phyloP scores from a whole-genome alignment of 2,329 filamentous ascomycete genomes.

The Escovopsis sp. region DNA sequence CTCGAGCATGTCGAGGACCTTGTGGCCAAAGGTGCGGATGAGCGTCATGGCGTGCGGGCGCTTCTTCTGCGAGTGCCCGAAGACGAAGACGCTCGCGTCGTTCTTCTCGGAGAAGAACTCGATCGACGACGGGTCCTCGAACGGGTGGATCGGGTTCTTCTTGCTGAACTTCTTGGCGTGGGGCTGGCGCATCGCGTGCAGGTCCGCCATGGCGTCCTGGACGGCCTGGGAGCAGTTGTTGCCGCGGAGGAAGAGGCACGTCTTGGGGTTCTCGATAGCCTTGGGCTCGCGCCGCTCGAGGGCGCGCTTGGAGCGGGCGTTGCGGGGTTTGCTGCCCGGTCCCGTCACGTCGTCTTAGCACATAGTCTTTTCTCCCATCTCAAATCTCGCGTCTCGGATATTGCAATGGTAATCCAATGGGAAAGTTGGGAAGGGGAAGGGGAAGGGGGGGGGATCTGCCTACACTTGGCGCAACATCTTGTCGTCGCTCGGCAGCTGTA shows the following conservation, averaged over 20 bases:
- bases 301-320: constrained; percentile 84
- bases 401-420: too few relatives aligned
- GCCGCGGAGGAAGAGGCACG: constrained; percentile 76
- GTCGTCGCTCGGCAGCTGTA: background rate
- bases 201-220: constrained; percentile 71
- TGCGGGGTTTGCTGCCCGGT: constrained; percentile 38
- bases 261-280: constrained; percentile 77
- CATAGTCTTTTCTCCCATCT: too few relatives aligned
- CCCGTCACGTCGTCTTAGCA: too few relatives aligned
- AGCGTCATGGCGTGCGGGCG: constrained; percentile 82
- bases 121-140: constrained; percentile 74
- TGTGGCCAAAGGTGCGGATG: constrained; percentile 68
- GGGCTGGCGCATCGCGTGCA: constrained; percentile 72
- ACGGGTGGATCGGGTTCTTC: constrained; percentile 91
- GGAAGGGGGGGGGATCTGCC: constrained; percentile 5
- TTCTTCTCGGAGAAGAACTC: constrained; percentile 98
- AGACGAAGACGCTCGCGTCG: constrained; percentile 73
- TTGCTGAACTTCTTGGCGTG: constrained; percentile 85
- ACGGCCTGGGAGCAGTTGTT: constrained; percentile 71
- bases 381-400: too few relatives aligned
- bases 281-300: constrained; percentile 90
- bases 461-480: constrained; percentile 38
- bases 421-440: too few relatives aligned
- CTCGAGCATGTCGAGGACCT: constrained; percentile 91
- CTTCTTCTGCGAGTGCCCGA: constrained; percentile 83